Base-by-base conservation (phyloP, 129 eudicot species). In the Flaveria robusta region DNA sequence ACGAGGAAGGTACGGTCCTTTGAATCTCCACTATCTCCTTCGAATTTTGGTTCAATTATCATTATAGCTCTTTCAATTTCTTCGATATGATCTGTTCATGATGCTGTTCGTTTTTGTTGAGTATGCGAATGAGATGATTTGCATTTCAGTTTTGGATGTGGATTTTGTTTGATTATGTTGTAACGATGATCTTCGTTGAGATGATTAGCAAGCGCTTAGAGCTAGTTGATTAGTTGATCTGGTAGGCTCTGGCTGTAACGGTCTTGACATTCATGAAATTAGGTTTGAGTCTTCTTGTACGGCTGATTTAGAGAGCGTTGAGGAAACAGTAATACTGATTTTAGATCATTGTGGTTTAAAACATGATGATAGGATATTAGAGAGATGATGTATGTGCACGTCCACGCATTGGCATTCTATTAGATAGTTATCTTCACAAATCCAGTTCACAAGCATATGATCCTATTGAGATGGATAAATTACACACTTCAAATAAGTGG, bases 1-100 rank as follows among this genome's bases (percentile, higher is more conserved):
- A 92, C 34, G 98, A 92, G 41, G 98, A 92, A 84, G 93, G 98
- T 92, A 87, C 51, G 49, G 2, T 5, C 19, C 71, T 46, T 74
- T 41, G 1, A 14, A 66, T 41, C 70, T 66, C 18, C 58, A 42
- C 14, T 2, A n/a, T 50, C 23, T 41, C 26, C 29, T 67, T 18
- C 47, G 59, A 56, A 15, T 55, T 67, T 49, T 24, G 51, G 29
- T 65, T 78, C 26, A 64, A 8, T 64, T 47, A 16, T 64, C 11
- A 27, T 49, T 77, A 15, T 2, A 20, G 3, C 15, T 59, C 43
- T 59, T 18, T 55, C 68, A 37, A 16, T 78, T 76, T 51, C 60
- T 34, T 60, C 46, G 43, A 56, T 71, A 20, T 24, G 39, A 43
- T 24, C 42, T 18, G 27, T 55, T 68, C 54, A 22, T 75, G 71